Evolutionary conservation across 305 asterid species (phyloP), one percentile per base, ranked within the genome.

Genomic region (Fraxinus xanthoxyloides): DNA sequence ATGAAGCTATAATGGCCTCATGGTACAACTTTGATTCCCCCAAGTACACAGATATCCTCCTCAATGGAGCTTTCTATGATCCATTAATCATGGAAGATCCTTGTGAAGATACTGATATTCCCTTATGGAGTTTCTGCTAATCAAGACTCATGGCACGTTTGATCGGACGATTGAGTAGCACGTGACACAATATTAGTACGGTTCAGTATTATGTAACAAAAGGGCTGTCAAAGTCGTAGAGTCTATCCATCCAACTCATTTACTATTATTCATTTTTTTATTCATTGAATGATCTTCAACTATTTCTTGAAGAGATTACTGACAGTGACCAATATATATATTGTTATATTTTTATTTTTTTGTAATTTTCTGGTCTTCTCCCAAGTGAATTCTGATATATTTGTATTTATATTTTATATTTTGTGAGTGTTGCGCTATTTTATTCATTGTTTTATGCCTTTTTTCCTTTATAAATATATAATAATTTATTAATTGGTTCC

Each of bases 11-110:
- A 72, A 72, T 75, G 72, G 87, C 59, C 7, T 83, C 79, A 1
- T 85, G 89, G 89, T 86, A 80, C 79, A 75, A 77, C 82, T 84
- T 89, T 61, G 91, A 87, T 79, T 89, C 91, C 6, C 90, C 91
- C 1, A 89, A 84, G 79, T 89, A 84, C 72, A 54, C 17, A 2
- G 88, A 86, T 72, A 83, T 89, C 90, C 15, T 86, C 5, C 28
- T 40, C 17, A 83, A 81, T 72, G 88, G 79, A 13, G 21, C 38
- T 21, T 85, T 87, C 70, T 85, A 87, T 79, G 91, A 87, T 87
- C 88, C 85, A 2, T 72, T 77, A 17, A 32, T 82, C 67, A 77
- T 85, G 79, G 75, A 38, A 31, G 89, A 87, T 15, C 83, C 82
- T 79, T 78, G 54, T n/a, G 89, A 89, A 77, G 87, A 85, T 80